Conservation (phyloP, 2,329 filamentous ascomycete genomes). For the Nemania sp. region DNA sequence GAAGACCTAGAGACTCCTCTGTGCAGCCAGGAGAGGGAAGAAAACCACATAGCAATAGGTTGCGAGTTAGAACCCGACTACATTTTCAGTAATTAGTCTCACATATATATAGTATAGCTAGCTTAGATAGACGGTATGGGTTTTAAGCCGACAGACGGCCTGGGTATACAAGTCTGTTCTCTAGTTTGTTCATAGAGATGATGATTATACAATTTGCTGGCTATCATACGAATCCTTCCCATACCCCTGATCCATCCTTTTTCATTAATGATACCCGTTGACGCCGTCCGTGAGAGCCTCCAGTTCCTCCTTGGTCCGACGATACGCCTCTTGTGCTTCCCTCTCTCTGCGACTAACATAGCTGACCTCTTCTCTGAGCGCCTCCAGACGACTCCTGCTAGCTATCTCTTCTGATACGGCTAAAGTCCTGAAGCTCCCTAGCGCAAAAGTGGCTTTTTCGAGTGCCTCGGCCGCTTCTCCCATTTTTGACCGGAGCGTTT, state of each 20-base stretch:
- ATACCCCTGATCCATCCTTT: constrained; percentile 1
- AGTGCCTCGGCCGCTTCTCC: constrained; percentile 74
- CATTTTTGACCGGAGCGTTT: constrained; percentile 80
- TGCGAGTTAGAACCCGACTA: neutral
- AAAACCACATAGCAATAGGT: neutral
- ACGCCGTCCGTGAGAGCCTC: constrained; percentile 55
- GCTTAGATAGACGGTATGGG: neutral
- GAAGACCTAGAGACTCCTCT: neutral
- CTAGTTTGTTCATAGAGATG: constrained; percentile 6
- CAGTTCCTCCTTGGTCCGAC: constrained; percentile 76
- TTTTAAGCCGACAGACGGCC: neutral
- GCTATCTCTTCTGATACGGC: constrained; percentile 80
- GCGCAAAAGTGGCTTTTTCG: constrained; percentile 70
- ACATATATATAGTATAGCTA: neutral
- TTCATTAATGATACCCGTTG: constrained; percentile 39
- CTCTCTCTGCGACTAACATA: constrained; percentile 81
- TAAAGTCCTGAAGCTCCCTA: constrained; percentile 75
- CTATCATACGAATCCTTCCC: constrained; percentile 22
- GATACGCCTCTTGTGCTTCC: constrained; percentile 87
- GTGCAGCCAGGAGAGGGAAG: constrained; percentile 40
- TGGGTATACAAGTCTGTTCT: constrained; percentile 19
- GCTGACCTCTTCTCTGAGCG: constrained; percentile 79
- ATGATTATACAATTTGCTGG: constrained; percentile 24
- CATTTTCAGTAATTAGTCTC: neutral
- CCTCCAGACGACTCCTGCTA: constrained; percentile 71